Evolutionary conservation across 208 protist genomes (phyloP), one percentile per base, ranked within the genome.

Genomic region (Acanthamoeba triangularis): DNA sequence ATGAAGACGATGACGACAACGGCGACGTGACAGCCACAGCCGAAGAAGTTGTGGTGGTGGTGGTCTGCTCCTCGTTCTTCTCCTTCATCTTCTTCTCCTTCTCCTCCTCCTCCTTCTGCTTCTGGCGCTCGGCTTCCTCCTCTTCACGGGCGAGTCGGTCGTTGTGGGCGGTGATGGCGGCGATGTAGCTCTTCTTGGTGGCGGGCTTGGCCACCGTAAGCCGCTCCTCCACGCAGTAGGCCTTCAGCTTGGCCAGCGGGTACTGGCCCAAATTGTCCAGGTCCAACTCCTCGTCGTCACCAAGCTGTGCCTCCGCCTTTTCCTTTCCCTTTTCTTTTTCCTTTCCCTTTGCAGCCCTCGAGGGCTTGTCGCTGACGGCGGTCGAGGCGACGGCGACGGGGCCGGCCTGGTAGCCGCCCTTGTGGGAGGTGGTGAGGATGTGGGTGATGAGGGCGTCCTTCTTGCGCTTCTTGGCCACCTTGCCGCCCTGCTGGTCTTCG

Each of bases 181-280:
- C 63, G 30, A 72, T 72, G 63, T 72, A 72, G 63, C n/a, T n/a
- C 63, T 72, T n/a, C 63, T 72, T 72, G 10, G 63, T 72, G n/a
- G n/a, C n/a, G 13, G 63, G n/a, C n/a, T 10, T 11, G 23, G 30
- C n/a, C 23, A 72, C 63, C n/a, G 8, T 35, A 10, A 72, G n/a
- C 11, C 8, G 23, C 63, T 72, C 63, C 63, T 72, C 63, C 10
- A 8, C n/a, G n/a, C 63, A 72, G 63, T 72, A 72, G 30, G 63
- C 63, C 63, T 72, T 35, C 13, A 72, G 63, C 63, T 72, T 30
- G n/a, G 5, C 10, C 23, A 72, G 63, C n/a, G 63, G n/a, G 63
- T 72, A 20, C 63, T 72, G 63, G 8, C n/a, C 63, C n/a, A 72
- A 7, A 16, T 72, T 35, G 63, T 72, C 63, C 6, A 72, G 63